Base-by-base conservation (phyloP, 805 yeast species). In the Barnettozyma botsteinii region DNA sequence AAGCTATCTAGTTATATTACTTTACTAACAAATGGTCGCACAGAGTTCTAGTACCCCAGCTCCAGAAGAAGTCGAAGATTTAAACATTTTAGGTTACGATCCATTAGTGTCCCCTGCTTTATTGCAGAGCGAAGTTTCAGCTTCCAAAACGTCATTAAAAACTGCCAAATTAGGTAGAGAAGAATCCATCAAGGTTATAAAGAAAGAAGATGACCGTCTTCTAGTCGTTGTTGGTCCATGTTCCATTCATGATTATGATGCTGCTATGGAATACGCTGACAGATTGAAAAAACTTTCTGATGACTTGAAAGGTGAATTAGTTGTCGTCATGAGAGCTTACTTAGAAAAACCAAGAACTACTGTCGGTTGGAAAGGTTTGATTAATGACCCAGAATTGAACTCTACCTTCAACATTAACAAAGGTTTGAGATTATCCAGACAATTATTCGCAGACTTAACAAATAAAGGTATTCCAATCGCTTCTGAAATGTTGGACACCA, bases 291-390 rank as follows among this genome's bases (percentile, higher is more conserved):
- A 67, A 44, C 67, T 86, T 41, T 69, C 87, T 27, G 83, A 79
- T 27, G 85, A 85, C 62, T 73, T 85, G 48, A 64, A 78, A 46
- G 77, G 71, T 40, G 98, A 91, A 50, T 72, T 91, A 41, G 83
- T 81, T 41, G 75, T 91, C 43, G 76, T 91, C 49, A 91, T 91
- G 98, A 83, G 98, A 70, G 98, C 98, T 7, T 91, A 91, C 74
- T 73, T 91, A 52, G 98, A 91, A 69, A 91, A 91, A 67, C 98
- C 98, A 57, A 83, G 98, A 72, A 91, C 98, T 48, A 91, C 98
- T 19, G 98, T 91, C 40, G 98, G 98, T 50, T 91, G 98, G 98
- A 91, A 91, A 67, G 98, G 98, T 56, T 72, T 91, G 56, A 88
- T 91, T 61, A 91, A 91, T 64, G 98, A 91, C 66, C 98, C 98